Conservation (phyloP, 2,329 filamentous ascomycete species). For the Basipetospora chlamydospora region DNA sequence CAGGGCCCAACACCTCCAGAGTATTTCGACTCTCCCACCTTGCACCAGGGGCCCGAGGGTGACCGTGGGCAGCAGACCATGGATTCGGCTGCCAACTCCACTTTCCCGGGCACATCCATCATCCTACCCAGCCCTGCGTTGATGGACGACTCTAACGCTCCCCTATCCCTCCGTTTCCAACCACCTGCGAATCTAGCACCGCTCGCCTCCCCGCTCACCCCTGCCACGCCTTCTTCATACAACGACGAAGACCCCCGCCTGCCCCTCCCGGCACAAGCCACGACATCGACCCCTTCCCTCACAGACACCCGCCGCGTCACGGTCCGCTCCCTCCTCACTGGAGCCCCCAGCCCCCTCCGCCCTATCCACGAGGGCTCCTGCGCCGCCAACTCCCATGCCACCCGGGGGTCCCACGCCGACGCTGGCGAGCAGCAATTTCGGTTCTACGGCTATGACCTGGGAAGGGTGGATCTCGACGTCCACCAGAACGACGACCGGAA, state of each 20-base stretch:
- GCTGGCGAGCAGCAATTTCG: conserved; percentile 22
- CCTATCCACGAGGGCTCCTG: neutral
- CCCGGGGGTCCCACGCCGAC: neutral
- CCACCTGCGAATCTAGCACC: conserved; percentile 7
- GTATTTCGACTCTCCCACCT: too few relatives aligned
- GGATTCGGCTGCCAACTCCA: too few relatives aligned
- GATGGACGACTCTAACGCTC: neutral
- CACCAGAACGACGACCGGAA: conserved; percentile 56
- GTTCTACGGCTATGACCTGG: conserved; percentile 58
- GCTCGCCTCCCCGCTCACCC: conserved; percentile 22
- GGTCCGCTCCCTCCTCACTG: conserved; percentile 49
- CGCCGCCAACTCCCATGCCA: neutral
- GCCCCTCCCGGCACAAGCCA: conserved; percentile 8
- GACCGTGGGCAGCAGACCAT: too few relatives aligned
- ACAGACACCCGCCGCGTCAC: conserved; percentile 32
- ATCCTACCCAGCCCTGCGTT: too few relatives aligned
- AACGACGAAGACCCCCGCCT: conserved; percentile 21
- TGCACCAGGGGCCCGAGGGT: too few relatives aligned
- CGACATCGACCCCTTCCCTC: conserved; percentile 10
- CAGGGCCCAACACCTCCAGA: too few relatives aligned
- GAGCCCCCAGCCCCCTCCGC: conserved; percentile 20
- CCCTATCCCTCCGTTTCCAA: conserved; percentile 3
- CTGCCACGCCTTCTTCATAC: conserved; percentile 23
- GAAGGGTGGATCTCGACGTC: conserved; percentile 53
- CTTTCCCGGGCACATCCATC: too few relatives aligned